Percentiles rank a stretch among this genome's conserved stretches.
Conservation (phyloP, 495 filamentous ascomycete species). For the Penicillium argentinense region DNA sequence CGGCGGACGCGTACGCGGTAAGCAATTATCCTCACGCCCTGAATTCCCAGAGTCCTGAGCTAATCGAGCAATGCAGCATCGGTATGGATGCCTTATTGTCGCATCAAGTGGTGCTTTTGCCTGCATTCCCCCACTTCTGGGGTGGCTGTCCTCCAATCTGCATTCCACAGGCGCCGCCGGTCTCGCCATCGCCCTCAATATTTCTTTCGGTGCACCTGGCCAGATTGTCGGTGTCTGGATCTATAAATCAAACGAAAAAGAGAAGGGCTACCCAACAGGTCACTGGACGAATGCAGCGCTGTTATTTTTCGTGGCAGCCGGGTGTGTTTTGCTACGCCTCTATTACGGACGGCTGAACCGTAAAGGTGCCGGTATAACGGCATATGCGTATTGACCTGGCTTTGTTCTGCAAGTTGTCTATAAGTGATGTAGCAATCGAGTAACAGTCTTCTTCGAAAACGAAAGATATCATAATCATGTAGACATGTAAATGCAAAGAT, state of each 20-base stretch:
- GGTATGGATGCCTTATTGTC: conserved; percentile 67
- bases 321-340: conserved; percentile 1
- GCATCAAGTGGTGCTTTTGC: conserved; percentile 54
- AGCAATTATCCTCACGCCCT: not conserved
- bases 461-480: not conserved
- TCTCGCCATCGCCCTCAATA: conserved; percentile 64
- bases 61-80: conserved; percentile 23
- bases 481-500: not conserved
- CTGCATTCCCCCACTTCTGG: conserved; percentile 61
- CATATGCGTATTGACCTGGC: not conserved
- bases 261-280: conserved; percentile 61
- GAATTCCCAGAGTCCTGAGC: not conserved
- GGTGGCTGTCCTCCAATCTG: conserved; percentile 66
- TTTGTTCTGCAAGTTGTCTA: too few species aligned
- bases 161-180: conserved; percentile 59
- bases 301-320: conserved; percentile 28
- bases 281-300: conserved; percentile 50
- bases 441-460: not conserved
- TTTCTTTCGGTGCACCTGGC: conserved; percentile 60
- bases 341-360: conserved; percentile 4
- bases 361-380: not conserved
- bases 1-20: conserved; percentile 53
- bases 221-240: conserved; percentile 72
- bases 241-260: conserved; percentile 60
- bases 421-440: too few species aligned